phyloP scores from a whole-genome alignment of 2,329 filamentous ascomycete genomes.

The Trichoderma sp. region DNA sequence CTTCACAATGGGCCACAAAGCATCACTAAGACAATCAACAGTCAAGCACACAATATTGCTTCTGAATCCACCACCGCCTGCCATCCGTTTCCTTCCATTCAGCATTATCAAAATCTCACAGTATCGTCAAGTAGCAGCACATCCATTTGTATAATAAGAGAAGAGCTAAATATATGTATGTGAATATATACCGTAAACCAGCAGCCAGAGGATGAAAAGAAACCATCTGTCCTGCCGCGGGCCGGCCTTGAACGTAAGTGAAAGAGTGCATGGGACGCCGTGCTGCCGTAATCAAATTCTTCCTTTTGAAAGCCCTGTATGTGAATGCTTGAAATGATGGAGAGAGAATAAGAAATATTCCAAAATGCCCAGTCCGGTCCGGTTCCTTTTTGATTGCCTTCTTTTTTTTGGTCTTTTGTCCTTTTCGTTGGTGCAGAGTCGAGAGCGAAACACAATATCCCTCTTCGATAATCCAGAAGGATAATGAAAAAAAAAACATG shows the following conservation, averaged over 20 bases:
- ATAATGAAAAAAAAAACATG: neutral
- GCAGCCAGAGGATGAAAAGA: neutral
- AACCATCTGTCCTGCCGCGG: neutral
- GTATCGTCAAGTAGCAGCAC: neutral
- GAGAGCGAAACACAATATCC: neutral
- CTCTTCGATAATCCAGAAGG: neutral
- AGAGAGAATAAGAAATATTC: neutral
- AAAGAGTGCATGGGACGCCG: conserved; percentile 7
- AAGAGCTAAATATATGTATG: conserved; percentile 4
- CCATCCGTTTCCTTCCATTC: neutral
- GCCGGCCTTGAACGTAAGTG: conserved; percentile 12
- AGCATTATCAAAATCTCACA: neutral
- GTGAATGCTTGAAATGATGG: conserved; percentile 17
- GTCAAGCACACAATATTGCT: neutral
- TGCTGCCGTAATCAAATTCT: conserved; percentile 17
- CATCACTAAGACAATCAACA: neutral
- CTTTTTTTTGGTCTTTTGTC: conserved; percentile 2
- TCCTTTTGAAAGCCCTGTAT: conserved; percentile 25
- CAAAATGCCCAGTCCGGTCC: conserved; percentile 1
- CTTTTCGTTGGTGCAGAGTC: neutral
- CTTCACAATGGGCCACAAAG: neutral
- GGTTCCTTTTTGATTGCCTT: neutral
- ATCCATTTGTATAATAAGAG: neutral
- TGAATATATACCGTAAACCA: conserved; percentile 9
- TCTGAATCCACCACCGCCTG: no score